A percentile compares a stretch with the other conserved stretches of the same genome.
These are phyloP conservation scores for Copromyces sp. DNA, from an alignment of 495 filamentous ascomycete species.

Conservation along the genomic window DNA sequence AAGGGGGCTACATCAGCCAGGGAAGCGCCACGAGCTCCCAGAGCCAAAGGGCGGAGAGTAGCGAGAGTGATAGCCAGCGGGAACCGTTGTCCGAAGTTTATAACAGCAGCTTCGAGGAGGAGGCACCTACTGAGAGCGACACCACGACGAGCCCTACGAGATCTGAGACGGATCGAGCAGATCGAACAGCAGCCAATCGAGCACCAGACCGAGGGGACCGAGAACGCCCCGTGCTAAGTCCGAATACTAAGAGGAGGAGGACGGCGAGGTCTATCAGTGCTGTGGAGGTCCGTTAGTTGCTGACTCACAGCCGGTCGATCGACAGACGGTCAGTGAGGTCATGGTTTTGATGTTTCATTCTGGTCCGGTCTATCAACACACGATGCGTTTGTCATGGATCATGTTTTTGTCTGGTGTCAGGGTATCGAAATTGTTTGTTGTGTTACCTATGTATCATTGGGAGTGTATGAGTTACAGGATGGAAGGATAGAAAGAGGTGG, in stretches of 20 bases:
- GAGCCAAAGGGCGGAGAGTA: neutral
- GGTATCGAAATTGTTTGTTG: neutral
- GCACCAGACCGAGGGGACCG: slow-evolving; percentile 4
- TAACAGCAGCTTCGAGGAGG: slow-evolving; percentile 25
- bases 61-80: neutral
- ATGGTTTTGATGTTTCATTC: neutral
- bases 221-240: slow-evolving; percentile 19
- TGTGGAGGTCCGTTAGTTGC: slow-evolving; percentile 20
- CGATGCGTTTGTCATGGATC: neutral
- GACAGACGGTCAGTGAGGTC: neutral
- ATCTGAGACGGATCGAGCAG: neutral
- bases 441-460: neutral
- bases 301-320: neutral
- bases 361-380: no score
- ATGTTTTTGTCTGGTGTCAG: neutral
- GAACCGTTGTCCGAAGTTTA: slow-evolving; percentile 16
- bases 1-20: neutral
- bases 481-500: neutral
- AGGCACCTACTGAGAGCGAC: slow-evolving; percentile 4
- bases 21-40: neutral
- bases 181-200: no score
- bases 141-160: neutral
- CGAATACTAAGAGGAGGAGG: slow-evolving; percentile 24
- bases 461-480: neutral
- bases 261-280: slow-evolving; percentile 10